Base-by-base conservation (phyloP, 495 filamentous ascomycete species). In the Staphylotrichum longicolle region DNA sequence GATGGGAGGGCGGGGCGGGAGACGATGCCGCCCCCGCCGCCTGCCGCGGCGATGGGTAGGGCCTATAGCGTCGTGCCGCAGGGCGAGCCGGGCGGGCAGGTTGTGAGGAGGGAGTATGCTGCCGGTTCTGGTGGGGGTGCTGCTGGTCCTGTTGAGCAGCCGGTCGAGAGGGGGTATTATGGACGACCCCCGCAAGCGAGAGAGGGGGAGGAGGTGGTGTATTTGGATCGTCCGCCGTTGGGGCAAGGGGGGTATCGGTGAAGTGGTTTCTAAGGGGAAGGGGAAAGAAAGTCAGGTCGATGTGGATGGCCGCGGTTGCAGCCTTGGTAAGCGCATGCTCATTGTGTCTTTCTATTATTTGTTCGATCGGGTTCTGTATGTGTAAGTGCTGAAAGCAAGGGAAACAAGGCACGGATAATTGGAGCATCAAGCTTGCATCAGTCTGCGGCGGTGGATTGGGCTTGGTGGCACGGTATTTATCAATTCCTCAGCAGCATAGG, bases 201-300 rank as follows among this genome's bases (percentile, higher is more conserved):
- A 15, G 58, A 65, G 50, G 77, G 76, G 40, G 78, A 75, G 11
- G 78, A 84, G 49, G 68, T 79, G 53, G 68, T 75, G n/a, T 81
- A 74, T 51, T 67, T 80, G 58, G 80, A 82, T 40, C 68, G 70
- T 10, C 71, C 74, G 10, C 71, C 70, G 35, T 53, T 74, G 42
- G 20, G 20, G 20, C 20, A 27, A 27, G 75, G 72, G 48, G 58
- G 69, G 34, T 77, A 76, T 60, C 69, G 56, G 73, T 37, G 44
- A 61, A 7, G 44, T 33, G 48, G 9, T 35, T 34, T 30, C 27
- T 37, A 7, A 52, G 33, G 14, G 33, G 33, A 30, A 11, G 14
- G 14, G 34, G 5, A 10, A 39, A 39, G 6, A 27, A 27, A 39
- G 37, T 6, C 5, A 3, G 37, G 37, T 39, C 5, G 37, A 39